Percentiles rank a stretch among this genome's conserved stretches.
Evolutionary conservation across 495 filamentous ascomycete species (phyloP).

Genomic region (Neurospora sp.): DNA sequence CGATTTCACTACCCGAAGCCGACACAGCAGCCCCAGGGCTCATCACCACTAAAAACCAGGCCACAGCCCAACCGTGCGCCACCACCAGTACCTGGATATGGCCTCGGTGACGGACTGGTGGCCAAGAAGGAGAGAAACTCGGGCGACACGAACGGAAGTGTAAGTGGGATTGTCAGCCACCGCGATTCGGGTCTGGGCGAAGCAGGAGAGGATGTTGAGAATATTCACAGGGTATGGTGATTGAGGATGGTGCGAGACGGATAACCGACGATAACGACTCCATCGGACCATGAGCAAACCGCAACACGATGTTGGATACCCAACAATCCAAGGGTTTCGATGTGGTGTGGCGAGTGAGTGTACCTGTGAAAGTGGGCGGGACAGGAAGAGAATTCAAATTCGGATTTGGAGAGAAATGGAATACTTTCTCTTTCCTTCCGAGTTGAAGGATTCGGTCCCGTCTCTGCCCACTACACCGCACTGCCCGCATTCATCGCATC

Average conservation of each 20-base stretch:
- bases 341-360: not conserved
- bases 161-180: not conserved
- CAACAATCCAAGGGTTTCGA: not conserved
- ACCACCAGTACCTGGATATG: slow-evolving; percentile 20
- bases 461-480: not conserved
- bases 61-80: slow-evolving; percentile 30
- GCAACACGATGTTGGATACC: not conserved
- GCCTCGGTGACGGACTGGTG: not conserved
- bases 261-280: not conserved
- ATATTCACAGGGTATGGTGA: not conserved
- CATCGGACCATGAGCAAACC: not conserved
- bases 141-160: not conserved
- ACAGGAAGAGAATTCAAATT: not conserved
- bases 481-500: not conserved
- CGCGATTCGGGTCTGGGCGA: slow-evolving; percentile 1
- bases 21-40: not conserved
- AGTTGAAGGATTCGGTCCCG: not conserved
- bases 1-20: slow-evolving; percentile 14
- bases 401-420: not conserved
- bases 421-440: not conserved
- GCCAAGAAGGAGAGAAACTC: not conserved
- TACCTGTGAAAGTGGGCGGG: not conserved
- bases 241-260: not conserved
- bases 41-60: slow-evolving; percentile 19
- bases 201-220: slow-evolving; percentile 4